phyloP scores from a whole-genome alignment of 441 rosid genomes.

The Populus trichocarpa region DNA sequence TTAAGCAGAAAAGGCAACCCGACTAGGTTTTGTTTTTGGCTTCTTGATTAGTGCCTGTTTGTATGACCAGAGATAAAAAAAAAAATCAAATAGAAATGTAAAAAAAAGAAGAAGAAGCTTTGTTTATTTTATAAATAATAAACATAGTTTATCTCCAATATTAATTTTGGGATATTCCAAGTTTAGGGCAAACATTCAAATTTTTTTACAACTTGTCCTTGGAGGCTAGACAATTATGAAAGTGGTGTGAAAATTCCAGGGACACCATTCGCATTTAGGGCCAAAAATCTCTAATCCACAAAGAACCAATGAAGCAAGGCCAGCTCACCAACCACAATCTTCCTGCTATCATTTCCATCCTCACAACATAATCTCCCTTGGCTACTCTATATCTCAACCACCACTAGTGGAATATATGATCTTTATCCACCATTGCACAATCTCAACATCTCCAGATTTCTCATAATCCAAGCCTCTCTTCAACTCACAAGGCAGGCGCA shows the following conservation, averaged over 20 bases:
- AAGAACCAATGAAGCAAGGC: constrained; percentile 43
- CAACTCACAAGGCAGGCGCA: background rate
- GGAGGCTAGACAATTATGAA: background rate
- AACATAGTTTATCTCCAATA: background rate
- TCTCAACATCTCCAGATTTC: constrained; percentile 12
- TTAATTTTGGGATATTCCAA: background rate
- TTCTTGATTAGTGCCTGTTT: background rate
- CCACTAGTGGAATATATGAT: background rate
- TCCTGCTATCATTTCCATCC: constrained; percentile 30
- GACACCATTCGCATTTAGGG: background rate
- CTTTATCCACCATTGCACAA: background rate
- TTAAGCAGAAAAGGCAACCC: too few relatives aligned
- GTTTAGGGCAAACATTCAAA: too few relatives aligned
- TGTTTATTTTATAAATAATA: too few relatives aligned
- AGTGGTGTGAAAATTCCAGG: background rate
- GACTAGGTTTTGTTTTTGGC: background rate
- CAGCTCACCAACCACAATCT: constrained; percentile 46
- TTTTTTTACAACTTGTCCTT: background rate
- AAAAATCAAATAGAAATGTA: background rate
- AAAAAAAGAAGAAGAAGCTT: too few relatives aligned
- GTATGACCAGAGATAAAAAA: too few relatives aligned
- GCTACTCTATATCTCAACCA: background rate
- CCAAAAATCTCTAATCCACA: constrained; percentile 45
- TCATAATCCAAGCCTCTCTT: background rate
- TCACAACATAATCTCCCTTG: constrained; percentile 19